These are phyloP conservation scores for Plectosphaerella sp. DNA, from an alignment of 2,329 filamentous ascomycete genomes.

Conservation along the genomic window DNA sequence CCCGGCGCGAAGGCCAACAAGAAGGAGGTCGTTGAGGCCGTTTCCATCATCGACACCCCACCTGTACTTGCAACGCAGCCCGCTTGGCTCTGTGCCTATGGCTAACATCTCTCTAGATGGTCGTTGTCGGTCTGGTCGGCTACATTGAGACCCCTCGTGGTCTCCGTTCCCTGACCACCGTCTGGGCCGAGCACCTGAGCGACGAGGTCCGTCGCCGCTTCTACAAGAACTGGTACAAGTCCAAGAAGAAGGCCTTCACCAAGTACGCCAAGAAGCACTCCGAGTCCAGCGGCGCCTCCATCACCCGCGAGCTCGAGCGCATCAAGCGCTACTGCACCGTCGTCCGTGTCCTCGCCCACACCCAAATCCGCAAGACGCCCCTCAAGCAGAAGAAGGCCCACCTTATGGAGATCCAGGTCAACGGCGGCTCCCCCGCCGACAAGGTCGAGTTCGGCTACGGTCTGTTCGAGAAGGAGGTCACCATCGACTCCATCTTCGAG, in stretches of 20 bases:
- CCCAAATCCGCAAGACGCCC: conserved; percentile 97
- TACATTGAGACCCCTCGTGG: conserved; percentile 99
- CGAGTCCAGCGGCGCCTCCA: conserved; percentile 81
- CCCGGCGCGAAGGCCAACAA: conserved; percentile 99
- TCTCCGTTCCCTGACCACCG: conserved; percentile 97
- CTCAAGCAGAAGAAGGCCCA: conserved; percentile 99
- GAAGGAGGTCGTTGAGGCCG: conserved; percentile 92
- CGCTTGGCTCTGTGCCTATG: conserved; percentile 71
- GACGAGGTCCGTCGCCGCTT: conserved; percentile 99
- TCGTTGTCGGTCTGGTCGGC: conserved; percentile 98
- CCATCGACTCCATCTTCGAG: conserved; percentile 93
- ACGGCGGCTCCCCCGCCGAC: conserved; percentile 91
- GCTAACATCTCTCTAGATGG: conserved; percentile 81
- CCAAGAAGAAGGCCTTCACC: conserved; percentile 99
- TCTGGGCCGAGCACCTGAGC: conserved; percentile 98
- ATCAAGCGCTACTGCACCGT: conserved; percentile 99
- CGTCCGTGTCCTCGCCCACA: conserved; percentile 98
- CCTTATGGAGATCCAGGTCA: conserved; percentile 99
- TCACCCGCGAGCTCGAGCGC: conserved; percentile 97
- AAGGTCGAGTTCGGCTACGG: conserved; percentile 95
- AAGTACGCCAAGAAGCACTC: conserved; percentile 99
- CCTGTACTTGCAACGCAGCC: conserved; percentile 88
- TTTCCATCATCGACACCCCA: conserved; percentile 86
- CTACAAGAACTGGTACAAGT: conserved; percentile 99
- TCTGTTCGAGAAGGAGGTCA: conserved; percentile 98